phyloP scores from a whole-genome alignment of 2,329 filamentous ascomycete genomes.

The Trichoderma simmonsii region DNA sequence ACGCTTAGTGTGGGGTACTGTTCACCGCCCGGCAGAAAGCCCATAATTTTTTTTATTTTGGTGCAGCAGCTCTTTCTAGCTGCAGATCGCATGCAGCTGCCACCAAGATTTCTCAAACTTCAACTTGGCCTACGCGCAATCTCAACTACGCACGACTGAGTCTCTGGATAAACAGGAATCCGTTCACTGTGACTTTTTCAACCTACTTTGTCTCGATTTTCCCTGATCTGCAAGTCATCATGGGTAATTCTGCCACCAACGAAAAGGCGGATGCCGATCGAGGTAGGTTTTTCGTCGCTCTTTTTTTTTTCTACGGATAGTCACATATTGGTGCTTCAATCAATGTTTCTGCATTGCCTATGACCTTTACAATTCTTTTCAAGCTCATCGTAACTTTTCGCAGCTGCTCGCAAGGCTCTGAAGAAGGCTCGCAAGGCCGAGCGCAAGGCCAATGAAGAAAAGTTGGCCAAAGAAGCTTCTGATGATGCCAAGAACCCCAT shows the following conservation, averaged over 20 bases:
- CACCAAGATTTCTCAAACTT: neutral
- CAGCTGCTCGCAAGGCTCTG: neutral
- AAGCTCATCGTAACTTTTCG: neutral
- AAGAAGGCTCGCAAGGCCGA: conserved; percentile 37
- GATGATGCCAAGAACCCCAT: neutral
- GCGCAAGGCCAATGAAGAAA: conserved; percentile 24
- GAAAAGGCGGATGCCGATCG: neutral
- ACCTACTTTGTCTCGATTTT: neutral
- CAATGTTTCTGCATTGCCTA: neutral
- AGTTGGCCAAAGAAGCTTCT: conserved; percentile 25
- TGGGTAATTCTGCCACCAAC: neutral
- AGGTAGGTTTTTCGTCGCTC: neutral
- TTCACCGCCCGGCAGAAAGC: conserved; percentile 10
- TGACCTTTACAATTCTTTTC: neutral
- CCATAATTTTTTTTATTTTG: neutral
- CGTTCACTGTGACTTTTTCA: neutral
- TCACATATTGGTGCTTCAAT: neutral
- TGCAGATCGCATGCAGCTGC: neutral
- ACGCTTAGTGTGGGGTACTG: neutral
- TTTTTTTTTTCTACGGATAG: neutral
- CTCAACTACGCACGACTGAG: neutral
- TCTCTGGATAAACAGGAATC: neutral
- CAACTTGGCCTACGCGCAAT: neutral
- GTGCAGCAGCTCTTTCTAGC: neutral
- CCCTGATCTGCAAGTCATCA: neutral